These are phyloP conservation scores for Eutypella sp. DNA, from an alignment of 2,329 filamentous ascomycete species.

Conservation along the genomic window DNA sequence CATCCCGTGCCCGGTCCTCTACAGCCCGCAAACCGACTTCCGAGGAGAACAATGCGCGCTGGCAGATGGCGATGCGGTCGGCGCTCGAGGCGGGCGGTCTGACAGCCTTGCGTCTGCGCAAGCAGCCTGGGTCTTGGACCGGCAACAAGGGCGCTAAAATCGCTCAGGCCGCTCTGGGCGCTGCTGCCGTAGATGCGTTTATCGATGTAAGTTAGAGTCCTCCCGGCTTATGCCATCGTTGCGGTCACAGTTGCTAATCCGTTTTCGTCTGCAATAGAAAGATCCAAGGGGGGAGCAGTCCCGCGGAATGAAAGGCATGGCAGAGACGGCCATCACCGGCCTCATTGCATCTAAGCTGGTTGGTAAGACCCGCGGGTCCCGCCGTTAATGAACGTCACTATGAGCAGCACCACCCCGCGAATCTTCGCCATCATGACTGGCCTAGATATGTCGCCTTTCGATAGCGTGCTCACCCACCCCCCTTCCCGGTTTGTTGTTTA, in stretches of 20 bases:
- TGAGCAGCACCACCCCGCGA: neutral
- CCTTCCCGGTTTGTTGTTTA: no score
- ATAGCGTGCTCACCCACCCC: no score
- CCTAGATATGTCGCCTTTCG: no score
- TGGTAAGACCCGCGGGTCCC: conserved; percentile 6
- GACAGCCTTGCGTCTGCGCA: conserved; percentile 41
- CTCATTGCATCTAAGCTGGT: conserved; percentile 26
- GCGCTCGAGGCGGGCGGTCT: conserved; percentile 44
- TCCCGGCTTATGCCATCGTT: neutral
- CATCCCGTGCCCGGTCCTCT: conserved; percentile 4
- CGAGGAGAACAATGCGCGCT: conserved; percentile 15
- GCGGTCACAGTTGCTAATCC: neutral
- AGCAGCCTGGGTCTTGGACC: conserved; percentile 41
- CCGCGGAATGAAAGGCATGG: conserved; percentile 24
- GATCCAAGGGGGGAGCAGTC: conserved; percentile 20
- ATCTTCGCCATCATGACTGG: no score
- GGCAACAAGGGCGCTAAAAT: conserved; percentile 45
- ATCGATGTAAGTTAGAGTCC: conserved; percentile 18
- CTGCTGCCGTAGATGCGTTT: conserved; percentile 44
- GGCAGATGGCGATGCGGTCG: conserved; percentile 37
- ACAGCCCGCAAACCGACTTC: conserved; percentile 1
- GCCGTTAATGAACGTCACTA: neutral
- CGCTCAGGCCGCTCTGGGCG: conserved; percentile 43
- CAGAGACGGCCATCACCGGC: conserved; percentile 24
- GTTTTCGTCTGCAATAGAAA: conserved; percentile 4